Base-by-base conservation (phyloP, 257 asterid species). In the Perilla frutescens region DNA sequence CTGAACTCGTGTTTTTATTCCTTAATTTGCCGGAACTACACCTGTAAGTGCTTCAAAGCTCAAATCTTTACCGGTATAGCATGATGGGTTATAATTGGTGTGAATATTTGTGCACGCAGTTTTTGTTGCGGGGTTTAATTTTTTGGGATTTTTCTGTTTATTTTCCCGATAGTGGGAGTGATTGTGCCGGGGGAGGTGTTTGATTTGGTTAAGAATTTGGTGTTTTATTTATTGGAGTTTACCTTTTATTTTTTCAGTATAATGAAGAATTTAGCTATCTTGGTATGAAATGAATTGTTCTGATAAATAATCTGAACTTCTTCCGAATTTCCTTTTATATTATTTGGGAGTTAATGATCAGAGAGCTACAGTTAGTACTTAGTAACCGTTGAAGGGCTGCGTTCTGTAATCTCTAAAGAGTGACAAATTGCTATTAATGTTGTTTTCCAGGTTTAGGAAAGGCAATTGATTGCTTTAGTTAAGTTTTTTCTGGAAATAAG, bases 41-140 rank as follows among this genome's bases (percentile, higher is more conserved):
- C 69, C 55, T 72, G 96, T 87, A 85, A 86, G 90, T 85, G 57
- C 34, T 67, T 62, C 69, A 3, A 8, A 56, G n/a, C 76, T 67
- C 66, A 6, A 20, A 58, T 64, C 12, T 58, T 37, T 26, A 4
- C 15, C 20, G 34, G 13, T 48, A 36, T 39, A 10, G 10, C 74
- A 10, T 75, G 45, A 66, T 60, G 3, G 29, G 36, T 41, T 45
- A 26, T 37, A 8, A 44, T 62, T 62, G 56, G 36, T 45, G 10
- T 47, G 44, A 9, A 8, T 61, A 54, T 54, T 49, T 60, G 48
- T 50, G 11, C 3, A 26, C 58, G 1, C n/a, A 54, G 49, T 53
- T 44, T 62, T 58, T 73, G 14, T 37, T 31, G 66, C 60, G 50
- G 58, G 67, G 58, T 63, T 44, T 11, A 5, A 34, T 10, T n/a